Base-by-base conservation (phyloP, 2,329 filamentous ascomycete species). In the Penicillium polonicum region DNA sequence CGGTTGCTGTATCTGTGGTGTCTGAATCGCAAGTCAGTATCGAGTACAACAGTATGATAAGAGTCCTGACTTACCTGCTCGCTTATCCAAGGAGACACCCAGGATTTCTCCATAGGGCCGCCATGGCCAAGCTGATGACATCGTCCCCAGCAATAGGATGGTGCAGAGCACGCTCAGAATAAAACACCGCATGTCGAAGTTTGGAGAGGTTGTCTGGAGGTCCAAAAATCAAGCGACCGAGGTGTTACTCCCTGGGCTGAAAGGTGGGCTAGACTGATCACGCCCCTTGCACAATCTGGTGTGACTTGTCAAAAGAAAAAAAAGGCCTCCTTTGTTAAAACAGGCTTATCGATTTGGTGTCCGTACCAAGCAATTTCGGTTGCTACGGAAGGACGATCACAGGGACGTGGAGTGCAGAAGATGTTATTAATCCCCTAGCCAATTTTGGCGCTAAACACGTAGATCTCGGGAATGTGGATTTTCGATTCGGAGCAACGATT, bases 101-200 rank as follows among this genome's bases (percentile, higher is more conserved):
- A 60, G 15, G 7, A 65, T 19, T 42, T 56, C 43, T 12, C 65
- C 68, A 29, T 60, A 49, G 10, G 48, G 48, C 9, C 53, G 51
- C 62, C 67, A 69, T 52, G 70, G 61, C 67, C 68, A 72, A 39
- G 72, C 72, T 23, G 67, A 67, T 42, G 69, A 67, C 17, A 72
- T 53, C 12, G 69, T 67, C 9, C 68, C 68, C 46, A 76, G 57
- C 52, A 75, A 49, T 31, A 74, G 56, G 29, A 76, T 57, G 38
- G 71, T 67, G 57, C 70, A 72, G 38, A 77, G 55, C 44, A 76
- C 31, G 29, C 65, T 68, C 50, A 74, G 56, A 36, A 73, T 60
- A 38, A 68, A 57, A 42, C 65, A 68, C 57, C 72, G 72, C 74
- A 77, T 77, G 48, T 55, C 69, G 67, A 58, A 27, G 29, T 27